phyloP scores from a whole-genome alignment of 2,329 filamentous ascomycete genomes.

The Scleromitrula shiraiana region DNA sequence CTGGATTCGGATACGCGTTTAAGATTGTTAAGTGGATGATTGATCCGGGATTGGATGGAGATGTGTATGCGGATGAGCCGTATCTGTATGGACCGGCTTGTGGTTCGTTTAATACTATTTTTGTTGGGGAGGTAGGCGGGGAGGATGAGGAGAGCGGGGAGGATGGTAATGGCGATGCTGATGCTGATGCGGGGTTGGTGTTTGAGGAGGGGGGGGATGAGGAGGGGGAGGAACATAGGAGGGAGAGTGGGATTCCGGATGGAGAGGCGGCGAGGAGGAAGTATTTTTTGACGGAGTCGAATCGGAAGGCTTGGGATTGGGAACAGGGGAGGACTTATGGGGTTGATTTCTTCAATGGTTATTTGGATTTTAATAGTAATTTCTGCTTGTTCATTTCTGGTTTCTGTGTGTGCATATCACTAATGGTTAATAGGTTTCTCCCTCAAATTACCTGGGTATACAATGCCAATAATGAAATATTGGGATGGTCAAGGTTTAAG shows the following conservation, averaged over 20 bases:
- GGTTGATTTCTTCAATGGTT: slow-evolving; percentile 82
- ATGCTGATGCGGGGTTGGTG: slow-evolving; percentile 23
- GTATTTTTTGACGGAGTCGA: slow-evolving; percentile 48
- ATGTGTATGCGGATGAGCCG: slow-evolving; percentile 79
- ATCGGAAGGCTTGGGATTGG: slow-evolving; percentile 51
- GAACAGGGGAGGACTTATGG: slow-evolving; percentile 53
- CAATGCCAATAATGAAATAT: slow-evolving; percentile 64
- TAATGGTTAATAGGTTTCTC: slow-evolving; percentile 46
- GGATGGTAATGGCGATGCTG: not conserved
- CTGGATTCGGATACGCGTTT: slow-evolving; percentile 78
- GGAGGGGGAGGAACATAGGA: slow-evolving; percentile 34
- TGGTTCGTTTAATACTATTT: slow-evolving; percentile 69
- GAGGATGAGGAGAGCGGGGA: slow-evolving; percentile 29
- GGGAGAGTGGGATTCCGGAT: slow-evolving; percentile 34
- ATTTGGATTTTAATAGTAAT: slow-evolving; percentile 75
- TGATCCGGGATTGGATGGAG: slow-evolving; percentile 83
- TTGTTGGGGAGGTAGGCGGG: slow-evolving; percentile 44
- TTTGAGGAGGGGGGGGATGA: slow-evolving; percentile 35
- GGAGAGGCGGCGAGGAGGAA: slow-evolving; percentile 44
- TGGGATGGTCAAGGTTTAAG: slow-evolving; percentile 73
- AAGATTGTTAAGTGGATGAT: slow-evolving; percentile 84
- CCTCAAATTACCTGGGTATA: slow-evolving; percentile 64
- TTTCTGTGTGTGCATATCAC: not conserved
- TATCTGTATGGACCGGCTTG: slow-evolving; percentile 79
- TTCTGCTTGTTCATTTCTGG: slow-evolving; percentile 13